Percentiles rank a stretch among this genome's conserved stretches.
phyloP scores from a whole-genome alignment of 441 rosid species.

The Erysimum cheiri region DNA sequence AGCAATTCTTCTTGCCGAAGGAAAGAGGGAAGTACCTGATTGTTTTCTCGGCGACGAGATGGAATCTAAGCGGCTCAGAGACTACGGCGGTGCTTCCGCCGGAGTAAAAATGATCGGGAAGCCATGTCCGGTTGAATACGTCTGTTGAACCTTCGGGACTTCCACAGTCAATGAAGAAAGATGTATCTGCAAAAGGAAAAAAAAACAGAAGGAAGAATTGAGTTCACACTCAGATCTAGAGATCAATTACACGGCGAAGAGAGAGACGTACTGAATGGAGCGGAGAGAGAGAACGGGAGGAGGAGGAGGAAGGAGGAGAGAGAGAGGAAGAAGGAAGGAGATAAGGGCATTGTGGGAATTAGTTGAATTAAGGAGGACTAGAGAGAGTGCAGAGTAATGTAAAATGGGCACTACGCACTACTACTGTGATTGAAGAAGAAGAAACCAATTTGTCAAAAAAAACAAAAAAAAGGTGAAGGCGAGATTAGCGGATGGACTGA shows the following conservation, averaged over 20 bases:
- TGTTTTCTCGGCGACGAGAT: constrained; percentile 65
- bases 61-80: constrained; percentile 91
- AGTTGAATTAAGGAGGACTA: neutral
- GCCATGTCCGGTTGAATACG: constrained; percentile 75
- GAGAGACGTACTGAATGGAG: constrained; percentile 52
- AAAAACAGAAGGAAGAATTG: neutral
- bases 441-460: neutral
- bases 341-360: constrained; percentile 45
- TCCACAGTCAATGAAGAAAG: constrained; percentile 88
- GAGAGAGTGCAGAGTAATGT: constrained; percentile 30
- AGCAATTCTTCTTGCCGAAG: constrained; percentile 95
- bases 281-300: constrained; percentile 44
- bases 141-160: constrained; percentile 60
- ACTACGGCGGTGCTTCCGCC: constrained; percentile 76
- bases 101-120: constrained; percentile 78
- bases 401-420: neutral
- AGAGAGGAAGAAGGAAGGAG: constrained; percentile 36
- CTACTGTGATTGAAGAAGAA: constrained; percentile 20
- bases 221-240: constrained; percentile 37
- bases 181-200: constrained; percentile 54
- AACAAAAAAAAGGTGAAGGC: constrained; percentile 21
- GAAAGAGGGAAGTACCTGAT: constrained; percentile 93
- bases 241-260: neutral
- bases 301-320: constrained; percentile 45
- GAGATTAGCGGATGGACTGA: constrained; percentile 52